These are phyloP conservation scores for Cordyceps tenuipes DNA, from an alignment of 2,329 filamentous ascomycete species.

Conservation along the genomic window DNA sequence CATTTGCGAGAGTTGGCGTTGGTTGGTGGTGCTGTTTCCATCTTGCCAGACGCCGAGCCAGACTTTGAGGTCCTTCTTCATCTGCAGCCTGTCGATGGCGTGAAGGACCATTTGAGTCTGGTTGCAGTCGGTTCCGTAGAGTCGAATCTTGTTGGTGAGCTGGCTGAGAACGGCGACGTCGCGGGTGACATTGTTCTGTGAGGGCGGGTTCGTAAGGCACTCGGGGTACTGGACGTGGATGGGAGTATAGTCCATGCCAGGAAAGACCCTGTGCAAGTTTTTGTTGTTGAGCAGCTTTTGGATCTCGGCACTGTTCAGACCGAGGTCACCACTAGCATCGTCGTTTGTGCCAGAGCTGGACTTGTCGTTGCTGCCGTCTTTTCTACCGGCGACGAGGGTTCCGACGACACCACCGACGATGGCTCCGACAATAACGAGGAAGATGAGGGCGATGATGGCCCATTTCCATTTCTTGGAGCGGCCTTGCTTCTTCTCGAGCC, in stretches of 20 bases:
- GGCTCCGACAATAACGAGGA: slow-evolving; percentile 57
- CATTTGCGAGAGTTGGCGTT: slow-evolving; percentile 73
- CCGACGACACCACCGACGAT: slow-evolving; percentile 70
- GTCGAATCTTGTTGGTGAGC: slow-evolving; percentile 75
- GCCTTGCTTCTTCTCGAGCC: slow-evolving; percentile 50
- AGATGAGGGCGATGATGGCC: slow-evolving; percentile 57
- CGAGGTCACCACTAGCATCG: slow-evolving; percentile 46
- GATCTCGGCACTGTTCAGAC: slow-evolving; percentile 69
- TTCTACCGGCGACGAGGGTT: slow-evolving; percentile 55
- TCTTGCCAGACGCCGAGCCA: slow-evolving; percentile 96
- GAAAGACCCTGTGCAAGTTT: slow-evolving; percentile 84
- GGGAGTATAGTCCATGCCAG: slow-evolving; percentile 91
- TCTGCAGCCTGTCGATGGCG: slow-evolving; percentile 63
- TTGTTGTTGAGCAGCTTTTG: slow-evolving; percentile 71
- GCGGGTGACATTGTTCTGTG: slow-evolving; percentile 88
- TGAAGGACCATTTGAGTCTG: slow-evolving; percentile 91
- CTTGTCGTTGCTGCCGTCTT: slow-evolving; percentile 15
- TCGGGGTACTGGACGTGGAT: slow-evolving; percentile 84
- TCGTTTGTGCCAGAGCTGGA: slow-evolving; percentile 9
- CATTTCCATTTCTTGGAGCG: slow-evolving; percentile 61
- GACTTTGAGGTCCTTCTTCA: slow-evolving; percentile 69
- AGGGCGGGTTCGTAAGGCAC: slow-evolving; percentile 68
- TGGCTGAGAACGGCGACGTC: slow-evolving; percentile 87
- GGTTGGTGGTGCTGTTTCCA: slow-evolving; percentile 71
- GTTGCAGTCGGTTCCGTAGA: slow-evolving; percentile 96